A percentile compares a stretch with the other conserved stretches of the same genome.
phyloP scores from a whole-genome alignment of 345 rosid genomes.

The Acer campestre region DNA sequence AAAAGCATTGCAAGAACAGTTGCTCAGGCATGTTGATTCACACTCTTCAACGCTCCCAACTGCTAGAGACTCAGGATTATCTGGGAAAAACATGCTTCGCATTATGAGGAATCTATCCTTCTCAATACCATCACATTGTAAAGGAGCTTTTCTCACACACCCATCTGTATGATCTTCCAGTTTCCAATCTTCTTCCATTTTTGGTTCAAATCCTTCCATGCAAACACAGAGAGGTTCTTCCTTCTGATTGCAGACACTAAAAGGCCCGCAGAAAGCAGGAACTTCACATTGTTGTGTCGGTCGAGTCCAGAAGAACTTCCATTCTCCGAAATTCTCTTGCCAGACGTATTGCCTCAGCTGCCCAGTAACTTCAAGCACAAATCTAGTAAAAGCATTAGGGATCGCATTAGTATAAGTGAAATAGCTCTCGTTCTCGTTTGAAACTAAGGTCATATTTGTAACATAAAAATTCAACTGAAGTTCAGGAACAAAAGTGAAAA shows the following conservation, averaged over 20 bases:
- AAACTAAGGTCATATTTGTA: constrained; percentile 7
- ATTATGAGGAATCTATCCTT: constrained; percentile 17
- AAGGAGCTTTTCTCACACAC: constrained; percentile 21
- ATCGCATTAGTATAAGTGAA: constrained; percentile 4
- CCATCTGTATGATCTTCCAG: constrained; percentile 11
- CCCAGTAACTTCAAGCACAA: constrained; percentile 2
- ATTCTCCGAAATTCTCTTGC: neutral
- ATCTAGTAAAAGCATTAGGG: constrained; percentile 9
- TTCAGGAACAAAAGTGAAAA: constrained; percentile 11
- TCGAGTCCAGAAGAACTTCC: constrained; percentile 11
- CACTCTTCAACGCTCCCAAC: constrained; percentile 9
- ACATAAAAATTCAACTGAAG: neutral
- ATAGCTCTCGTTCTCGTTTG: constrained; percentile 17
- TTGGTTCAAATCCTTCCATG: constrained; percentile 21
- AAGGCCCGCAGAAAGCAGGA: constrained; percentile 21
- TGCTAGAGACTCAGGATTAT: neutral
- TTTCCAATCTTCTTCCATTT: neutral
- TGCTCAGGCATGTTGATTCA: constrained; percentile 21
- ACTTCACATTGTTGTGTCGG: constrained; percentile 20
- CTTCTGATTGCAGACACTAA: constrained; percentile 12
- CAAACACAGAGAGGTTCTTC: constrained; percentile 7
- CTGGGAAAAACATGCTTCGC: constrained; percentile 6
- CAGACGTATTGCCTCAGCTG: constrained; percentile 10
- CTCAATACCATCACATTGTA: constrained; percentile 17
- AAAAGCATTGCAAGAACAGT: constrained; percentile 34